Conservation (phyloP, 2,329 filamentous ascomycete genomes). For the Fusarium sp. region DNA sequence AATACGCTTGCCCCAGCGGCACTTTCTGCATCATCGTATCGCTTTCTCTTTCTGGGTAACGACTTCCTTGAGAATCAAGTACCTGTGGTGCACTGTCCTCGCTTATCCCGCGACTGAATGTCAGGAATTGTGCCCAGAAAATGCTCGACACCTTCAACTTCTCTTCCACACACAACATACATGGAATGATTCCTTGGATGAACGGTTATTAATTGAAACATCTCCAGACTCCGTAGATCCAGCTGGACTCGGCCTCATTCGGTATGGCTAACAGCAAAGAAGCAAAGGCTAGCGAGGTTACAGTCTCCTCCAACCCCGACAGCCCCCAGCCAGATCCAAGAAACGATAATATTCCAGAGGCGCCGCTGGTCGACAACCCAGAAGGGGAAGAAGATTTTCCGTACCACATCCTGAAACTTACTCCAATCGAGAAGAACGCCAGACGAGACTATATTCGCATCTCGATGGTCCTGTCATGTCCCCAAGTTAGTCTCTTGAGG, state of each 20-base stretch:
- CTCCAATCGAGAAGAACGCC: conserved; percentile 34
- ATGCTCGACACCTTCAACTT: background rate
- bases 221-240: background rate
- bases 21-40: background rate
- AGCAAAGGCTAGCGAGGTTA: background rate
- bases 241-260: background rate
- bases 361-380: background rate
- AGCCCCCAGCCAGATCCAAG: background rate
- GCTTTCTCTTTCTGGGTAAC: background rate
- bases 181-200: conserved; percentile 1
- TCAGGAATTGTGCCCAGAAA: background rate
- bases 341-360: background rate
- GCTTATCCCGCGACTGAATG: no score
- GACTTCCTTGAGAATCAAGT: background rate
- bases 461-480: conserved; percentile 23
- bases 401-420: conserved; percentile 24
- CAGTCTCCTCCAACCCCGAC: background rate
- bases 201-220: background rate
- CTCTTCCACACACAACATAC: background rate
- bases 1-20: background rate
- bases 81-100: no score
- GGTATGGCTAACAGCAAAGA: conserved; percentile 2
- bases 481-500: background rate
- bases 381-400: background rate
- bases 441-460: conserved; percentile 36